Evolutionary conservation across 2,329 filamentous ascomycete species (phyloP).

Genomic region (Furcasterigmium furcatum): DNA sequence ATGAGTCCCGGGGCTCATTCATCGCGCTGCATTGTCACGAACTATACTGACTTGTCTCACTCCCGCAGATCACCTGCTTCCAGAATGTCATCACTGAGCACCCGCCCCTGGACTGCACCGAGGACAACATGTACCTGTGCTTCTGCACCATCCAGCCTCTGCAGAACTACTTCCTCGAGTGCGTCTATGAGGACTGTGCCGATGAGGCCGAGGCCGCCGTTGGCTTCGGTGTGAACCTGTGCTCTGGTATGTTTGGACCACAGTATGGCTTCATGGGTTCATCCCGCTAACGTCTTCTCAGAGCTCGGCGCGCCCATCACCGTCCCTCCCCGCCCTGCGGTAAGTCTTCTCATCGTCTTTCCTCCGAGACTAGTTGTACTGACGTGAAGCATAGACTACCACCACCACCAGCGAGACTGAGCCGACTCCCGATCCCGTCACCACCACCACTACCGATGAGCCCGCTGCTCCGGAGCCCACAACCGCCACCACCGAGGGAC

Average conservation of each 20-base stretch:
- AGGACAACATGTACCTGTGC: conserved; percentile 24
- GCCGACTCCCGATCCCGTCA: no score
- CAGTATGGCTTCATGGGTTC: no score
- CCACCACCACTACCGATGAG: no score
- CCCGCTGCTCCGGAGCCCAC: no score
- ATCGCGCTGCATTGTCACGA: neutral
- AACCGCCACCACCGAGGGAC: no score
- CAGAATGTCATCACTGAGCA: conserved; percentile 19
- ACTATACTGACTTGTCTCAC: neutral
- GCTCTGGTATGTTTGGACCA: conserved; percentile 23
- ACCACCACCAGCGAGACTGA: no score
- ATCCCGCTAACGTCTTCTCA: no score
- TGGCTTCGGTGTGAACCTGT: conserved; percentile 19
- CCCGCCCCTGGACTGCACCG: conserved; percentile 21
- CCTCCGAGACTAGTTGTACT: neutral
- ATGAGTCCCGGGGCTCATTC: neutral
- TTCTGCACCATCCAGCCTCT: conserved; percentile 21
- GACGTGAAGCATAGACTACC: neutral
- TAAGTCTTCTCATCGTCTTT: neutral
- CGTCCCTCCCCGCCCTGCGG: neutral
- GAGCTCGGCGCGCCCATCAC: conserved; percentile 2
- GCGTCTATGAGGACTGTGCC: conserved; percentile 12
- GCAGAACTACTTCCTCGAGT: conserved; percentile 19
- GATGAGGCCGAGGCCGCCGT: conserved; percentile 9
- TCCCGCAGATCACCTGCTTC: conserved; percentile 18